Base-by-base conservation (phyloP, 1,284 basidiomycete genomes). In the Sporisorium iseilematis-ciliati region DNA sequence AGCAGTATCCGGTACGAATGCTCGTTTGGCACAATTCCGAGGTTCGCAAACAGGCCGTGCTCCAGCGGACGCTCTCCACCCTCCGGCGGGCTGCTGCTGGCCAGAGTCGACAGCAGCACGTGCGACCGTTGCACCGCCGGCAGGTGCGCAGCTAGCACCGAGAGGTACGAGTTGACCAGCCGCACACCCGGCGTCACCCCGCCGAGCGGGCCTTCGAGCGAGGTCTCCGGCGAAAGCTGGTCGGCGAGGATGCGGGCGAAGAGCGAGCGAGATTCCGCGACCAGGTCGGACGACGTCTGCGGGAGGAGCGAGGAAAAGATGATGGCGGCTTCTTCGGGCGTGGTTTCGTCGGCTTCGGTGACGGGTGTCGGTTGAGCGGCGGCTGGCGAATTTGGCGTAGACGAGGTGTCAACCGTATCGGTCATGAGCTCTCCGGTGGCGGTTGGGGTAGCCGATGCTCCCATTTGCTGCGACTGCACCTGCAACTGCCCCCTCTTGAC, bases 111-210 rank as follows among this genome's bases (percentile, higher is more conserved):
- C 5, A 43, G 46, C 21, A 75, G n/a, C 0, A 66, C 58, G 2
- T 35, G 14, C 1, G 42, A 50, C 1, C 54, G 57, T 5, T 54
- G 43, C 3, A 10, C 11, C 2, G 38, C 14, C 2, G 16, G 86
- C 78, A 82, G 87, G 87, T 59, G 84, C 5, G 75, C 58, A 57
- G 86, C 84, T 75, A 92, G 89, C 0, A 95, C 91, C 2, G 92
- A 90, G 41, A 97, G 86, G 82, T 93, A 97, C 1, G 94, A 90
- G 80, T 93, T 93, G 73, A 95, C 82, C 8, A 97, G 88, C 1
- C 89, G 88, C 0, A 92, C 78, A 0, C 90, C 90, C 31, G 92
- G 81, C 3, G 84, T 63, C 31, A 96, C 92, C 48, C 88, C 82
- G 2, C 85, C 84, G 84, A 97, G 93, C 86, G 88, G 73, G 63